Evolutionary conservation across 805 yeast genomes (phyloP).

Genomic region (Kodamaea leandrae): DNA sequence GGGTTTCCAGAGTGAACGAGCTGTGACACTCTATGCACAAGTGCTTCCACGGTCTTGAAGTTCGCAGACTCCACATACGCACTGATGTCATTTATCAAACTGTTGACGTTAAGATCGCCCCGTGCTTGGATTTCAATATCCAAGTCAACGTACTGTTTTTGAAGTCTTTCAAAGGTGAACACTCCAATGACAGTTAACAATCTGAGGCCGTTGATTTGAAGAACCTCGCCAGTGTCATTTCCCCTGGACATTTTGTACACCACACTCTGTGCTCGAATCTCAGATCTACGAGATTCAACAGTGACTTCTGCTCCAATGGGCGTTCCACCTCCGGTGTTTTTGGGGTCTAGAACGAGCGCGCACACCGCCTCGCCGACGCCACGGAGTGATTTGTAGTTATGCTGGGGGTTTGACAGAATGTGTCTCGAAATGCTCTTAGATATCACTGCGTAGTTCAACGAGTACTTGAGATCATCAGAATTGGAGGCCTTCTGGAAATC

Average conservation of each 20-base stretch:
- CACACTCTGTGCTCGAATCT: conserved; percentile 54
- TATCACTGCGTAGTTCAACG: conserved; percentile 86
- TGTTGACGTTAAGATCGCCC: conserved; percentile 16
- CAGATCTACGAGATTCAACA: conserved; percentile 51
- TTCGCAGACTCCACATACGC: conserved; percentile 70
- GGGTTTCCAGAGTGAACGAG: conserved; percentile 43
- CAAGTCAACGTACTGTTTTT: conserved; percentile 76
- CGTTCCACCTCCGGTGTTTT: conserved; percentile 45
- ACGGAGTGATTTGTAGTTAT: conserved; percentile 42
- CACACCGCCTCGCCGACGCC: conserved; percentile 50
- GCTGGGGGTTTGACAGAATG: conserved; percentile 42
- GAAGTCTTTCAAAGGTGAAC: conserved; percentile 82
- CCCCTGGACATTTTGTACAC: conserved; percentile 31
- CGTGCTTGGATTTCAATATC: conserved; percentile 35
- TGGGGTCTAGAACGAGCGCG: conserved; percentile 41
- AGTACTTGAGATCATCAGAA: conserved; percentile 75
- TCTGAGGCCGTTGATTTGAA: conserved; percentile 49
- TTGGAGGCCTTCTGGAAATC: conserved; percentile 71
- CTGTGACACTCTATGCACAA: conserved; percentile 71
- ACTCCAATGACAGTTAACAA: conserved; percentile 86
- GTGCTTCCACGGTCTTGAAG: conserved; percentile 91
- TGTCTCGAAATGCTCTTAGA: conserved; percentile 59
- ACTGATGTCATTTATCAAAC: conserved; percentile 47
- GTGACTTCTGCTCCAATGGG: conserved; percentile 26
- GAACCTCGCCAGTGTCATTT: conserved; percentile 18